These are phyloP conservation scores for Misopates orontium DNA, from an alignment of 257 asterid species.

Conservation along the genomic window DNA sequence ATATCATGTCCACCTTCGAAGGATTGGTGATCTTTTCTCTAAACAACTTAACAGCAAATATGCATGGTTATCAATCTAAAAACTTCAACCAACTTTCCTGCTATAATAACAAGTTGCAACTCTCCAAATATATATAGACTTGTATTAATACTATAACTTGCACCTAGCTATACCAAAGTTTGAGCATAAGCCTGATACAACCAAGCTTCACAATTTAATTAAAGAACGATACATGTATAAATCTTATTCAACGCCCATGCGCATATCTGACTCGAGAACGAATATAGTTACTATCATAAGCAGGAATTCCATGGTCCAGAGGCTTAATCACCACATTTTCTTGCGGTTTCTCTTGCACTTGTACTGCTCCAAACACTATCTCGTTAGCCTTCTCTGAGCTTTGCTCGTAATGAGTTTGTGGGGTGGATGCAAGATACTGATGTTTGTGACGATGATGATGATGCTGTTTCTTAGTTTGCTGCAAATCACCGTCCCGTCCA, in stretches of 20 bases:
- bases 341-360: conserved; percentile 51
- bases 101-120: conserved; percentile 30
- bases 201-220: conserved; percentile 33
- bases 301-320: conserved; percentile 52
- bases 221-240: conserved; percentile 25
- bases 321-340: conserved; percentile 65
- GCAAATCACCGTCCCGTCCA: conserved; percentile 65
- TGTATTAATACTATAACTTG: conserved; percentile 22
- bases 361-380: conserved; percentile 86
- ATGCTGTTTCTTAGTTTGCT: conserved; percentile 61
- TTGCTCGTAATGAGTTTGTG: conserved; percentile 74
- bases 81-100: conserved; percentile 25
- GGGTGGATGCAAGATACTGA: conserved; percentile 43
- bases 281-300: conserved; percentile 37
- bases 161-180: conserved; percentile 39
- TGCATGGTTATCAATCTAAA: conserved; percentile 20
- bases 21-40: conserved; percentile 17
- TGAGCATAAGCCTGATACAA: conserved; percentile 27
- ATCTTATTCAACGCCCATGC: conserved; percentile 44
- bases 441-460: conserved; percentile 37
- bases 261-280: conserved; percentile 50
- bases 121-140: conserved; percentile 21
- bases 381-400: conserved; percentile 61
- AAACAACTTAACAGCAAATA: conserved; percentile 22
- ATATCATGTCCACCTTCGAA: conserved; percentile 25